Evolutionary conservation across 208 protist species (phyloP).

Genomic region (Zelonia costaricensis): DNA sequence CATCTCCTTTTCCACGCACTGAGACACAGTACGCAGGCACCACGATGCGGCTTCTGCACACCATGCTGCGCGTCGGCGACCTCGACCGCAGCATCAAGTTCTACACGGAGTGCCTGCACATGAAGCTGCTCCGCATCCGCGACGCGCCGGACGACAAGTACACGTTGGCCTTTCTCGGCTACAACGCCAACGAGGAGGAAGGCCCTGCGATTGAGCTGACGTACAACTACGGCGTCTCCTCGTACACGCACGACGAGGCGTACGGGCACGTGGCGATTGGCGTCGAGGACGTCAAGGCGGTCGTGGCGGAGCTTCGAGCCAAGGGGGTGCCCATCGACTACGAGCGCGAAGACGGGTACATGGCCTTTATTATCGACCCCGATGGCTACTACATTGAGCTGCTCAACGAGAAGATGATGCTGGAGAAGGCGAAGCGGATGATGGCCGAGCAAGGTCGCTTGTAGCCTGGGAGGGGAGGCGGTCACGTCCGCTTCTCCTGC

Average conservation of each 20-base stretch:
- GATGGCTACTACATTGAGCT: conserved; percentile 78
- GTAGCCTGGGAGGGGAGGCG: not conserved
- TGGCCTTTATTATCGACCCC: conserved; percentile 70
- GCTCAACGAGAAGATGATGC: conserved; percentile 63
- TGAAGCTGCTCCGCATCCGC: conserved; percentile 61
- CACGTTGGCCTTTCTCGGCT: conserved; percentile 70
- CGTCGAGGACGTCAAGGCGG: conserved; percentile 56
- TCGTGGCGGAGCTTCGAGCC: conserved; percentile 34
- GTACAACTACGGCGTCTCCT: conserved; percentile 65
- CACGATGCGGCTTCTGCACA: conserved; percentile 42
- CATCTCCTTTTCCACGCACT: too few species aligned
- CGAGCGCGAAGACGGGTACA: conserved; percentile 50
- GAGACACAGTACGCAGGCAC: not conserved
- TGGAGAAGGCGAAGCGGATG: conserved; percentile 30
- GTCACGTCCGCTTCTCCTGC: not conserved
- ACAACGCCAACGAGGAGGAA: conserved; percentile 40
- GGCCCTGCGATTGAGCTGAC: conserved; percentile 64
- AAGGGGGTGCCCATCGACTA: conserved; percentile 56
- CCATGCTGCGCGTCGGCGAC: conserved; percentile 74
- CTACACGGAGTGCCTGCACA: conserved; percentile 59
- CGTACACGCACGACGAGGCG: conserved; percentile 51
- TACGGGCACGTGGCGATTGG: conserved; percentile 74
- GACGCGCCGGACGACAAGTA: conserved; percentile 61
- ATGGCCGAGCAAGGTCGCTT: conserved; percentile 56
- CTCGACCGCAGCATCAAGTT: conserved; percentile 67